Evolutionary conservation across 768 basidiomycete genomes (phyloP), one percentile per base, ranked within the genome.

Genomic region (Lentinula sp.): DNA sequence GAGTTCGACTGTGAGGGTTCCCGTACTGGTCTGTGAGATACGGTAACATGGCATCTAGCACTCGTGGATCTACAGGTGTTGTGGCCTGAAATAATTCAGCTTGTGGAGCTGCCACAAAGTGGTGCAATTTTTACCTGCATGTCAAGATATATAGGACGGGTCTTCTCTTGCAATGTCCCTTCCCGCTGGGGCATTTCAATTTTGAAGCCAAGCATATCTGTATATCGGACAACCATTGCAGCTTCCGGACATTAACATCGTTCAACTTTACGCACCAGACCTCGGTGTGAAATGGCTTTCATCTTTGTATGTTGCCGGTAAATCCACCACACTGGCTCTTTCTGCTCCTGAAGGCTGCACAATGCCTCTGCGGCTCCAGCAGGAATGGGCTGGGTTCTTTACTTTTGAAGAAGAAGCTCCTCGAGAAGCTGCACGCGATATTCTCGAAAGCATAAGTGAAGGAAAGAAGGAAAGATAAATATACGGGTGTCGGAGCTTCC

Each of bases 1-100:
- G 97, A 33, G 97, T 98, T 60, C 97, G 86, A 72, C 93, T 95
- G 71, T 98, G 97, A 8, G 97, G 96, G 74, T 98, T 99, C 4
- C 97, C 97, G 69, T 90, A 98, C 71, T 93, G 93, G 71, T 98
- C 93, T 4, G 95, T 96, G 65, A 95, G 76, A 74, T 85, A 98
- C 0, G 97, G 97, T 28, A 99, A 79, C 96, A 98, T 99, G 16
- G 90, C 87, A 74, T 98, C 97, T 60, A 98, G 80, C 4, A 98
- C 97, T 61, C 97, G 86, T 33, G 97, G 97, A 72, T 99, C 97
- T 59, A 97, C 86, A 18, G 97, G 97, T 28, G 97, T 98, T 2
- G 97, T 99, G 5, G 97, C 97, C 92, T 96, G 52, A 46, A 46
- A 6, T 36, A 62, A 16, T 61, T 39, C 59, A 23, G 63, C 9